Evolutionary conservation across 148 eudicot genomes (phyloP).

Genomic region (Rhododendron griersonianum): DNA sequence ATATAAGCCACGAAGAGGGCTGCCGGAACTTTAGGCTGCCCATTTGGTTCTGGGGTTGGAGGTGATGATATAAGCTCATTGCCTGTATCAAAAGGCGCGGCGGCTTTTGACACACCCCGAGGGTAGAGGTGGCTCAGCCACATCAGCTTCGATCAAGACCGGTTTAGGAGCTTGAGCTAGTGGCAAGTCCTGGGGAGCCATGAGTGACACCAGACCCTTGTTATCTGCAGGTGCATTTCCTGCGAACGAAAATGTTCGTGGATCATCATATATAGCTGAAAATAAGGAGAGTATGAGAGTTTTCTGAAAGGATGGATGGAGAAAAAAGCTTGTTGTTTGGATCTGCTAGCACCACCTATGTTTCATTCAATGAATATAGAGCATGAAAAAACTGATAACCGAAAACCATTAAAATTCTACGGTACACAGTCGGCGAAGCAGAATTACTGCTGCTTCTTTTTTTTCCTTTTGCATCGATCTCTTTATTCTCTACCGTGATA

Average conservation of each 20-base stretch:
- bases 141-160: no score
- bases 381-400: neutral
- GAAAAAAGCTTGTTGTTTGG: neutral
- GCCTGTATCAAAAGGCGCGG: no score
- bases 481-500: no score
- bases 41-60: constrained; percentile 22
- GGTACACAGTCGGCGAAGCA: no score
- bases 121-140: neutral
- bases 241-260: neutral
- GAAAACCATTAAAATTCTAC: neutral
- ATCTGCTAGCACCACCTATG: neutral
- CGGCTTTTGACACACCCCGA: no score
- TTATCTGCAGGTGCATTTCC: no score
- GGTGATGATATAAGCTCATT: constrained; percentile 8
- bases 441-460: no score
- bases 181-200: no score
- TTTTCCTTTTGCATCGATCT: no score
- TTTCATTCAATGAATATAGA: neutral
- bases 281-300: neutral
- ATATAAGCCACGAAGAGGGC: no score
- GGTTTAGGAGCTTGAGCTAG: no score
- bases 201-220: no score
- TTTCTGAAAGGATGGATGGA: neutral
- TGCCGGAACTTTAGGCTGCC: constrained; percentile 26
- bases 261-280: neutral